Base-by-base conservation (phyloP, 139 green algal species). In the Chlamydomonas urium region DNA sequence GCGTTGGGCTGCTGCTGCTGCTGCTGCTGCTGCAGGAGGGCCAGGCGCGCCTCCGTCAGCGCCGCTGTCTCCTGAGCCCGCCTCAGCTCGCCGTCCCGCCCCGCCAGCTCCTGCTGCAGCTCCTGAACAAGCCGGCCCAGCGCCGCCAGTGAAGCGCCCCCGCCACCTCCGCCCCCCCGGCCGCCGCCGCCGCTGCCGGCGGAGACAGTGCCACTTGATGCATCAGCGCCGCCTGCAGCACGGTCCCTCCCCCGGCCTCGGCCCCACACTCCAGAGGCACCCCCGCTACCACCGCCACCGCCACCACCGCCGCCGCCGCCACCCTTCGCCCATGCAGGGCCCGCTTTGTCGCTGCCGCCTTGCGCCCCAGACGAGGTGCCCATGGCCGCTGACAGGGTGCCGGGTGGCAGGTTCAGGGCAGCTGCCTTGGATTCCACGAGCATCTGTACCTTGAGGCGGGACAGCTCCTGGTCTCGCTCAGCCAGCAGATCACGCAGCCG, bases 381-480 rank as follows among this genome's bases (percentile, higher is more conserved):
- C n/a, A n/a, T n/a, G n/a, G n/a, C n/a, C n/a, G n/a, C n/a, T n/a
- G n/a, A n/a, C n/a, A n/a, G n/a, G n/a, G n/a, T n/a, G n/a, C n/a
- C n/a, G n/a, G n/a, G n/a, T n/a, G n/a, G n/a, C n/a, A n/a, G n/a
- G n/a, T n/a, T n/a, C 63, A 17, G n/a, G 28, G 38, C 38, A 32
- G 6, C 60, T 76, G 50, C 65, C 35, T 53, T 66, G 58, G 29
- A 48, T 67, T 10, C 1, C 17, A 53, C 28, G 24, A 53, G 4
- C 4, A 47, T 57, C 34, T 65, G 38, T n/a, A 8, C 58, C 37
- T 66, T 65, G 17, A 85, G 71, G 57, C 60, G 62, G 3, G 72
- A 56, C 35, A 85, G 58, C 77, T 81, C 76, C 3, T 68, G 59
- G 34, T 86, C 78, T 19, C 79, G 69, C 50, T 91, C 83, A 1